Evolutionary conservation across 208 protist genomes (phyloP), one percentile per base, ranked within the genome.

Genomic region (Wallacemonas sp.): DNA sequence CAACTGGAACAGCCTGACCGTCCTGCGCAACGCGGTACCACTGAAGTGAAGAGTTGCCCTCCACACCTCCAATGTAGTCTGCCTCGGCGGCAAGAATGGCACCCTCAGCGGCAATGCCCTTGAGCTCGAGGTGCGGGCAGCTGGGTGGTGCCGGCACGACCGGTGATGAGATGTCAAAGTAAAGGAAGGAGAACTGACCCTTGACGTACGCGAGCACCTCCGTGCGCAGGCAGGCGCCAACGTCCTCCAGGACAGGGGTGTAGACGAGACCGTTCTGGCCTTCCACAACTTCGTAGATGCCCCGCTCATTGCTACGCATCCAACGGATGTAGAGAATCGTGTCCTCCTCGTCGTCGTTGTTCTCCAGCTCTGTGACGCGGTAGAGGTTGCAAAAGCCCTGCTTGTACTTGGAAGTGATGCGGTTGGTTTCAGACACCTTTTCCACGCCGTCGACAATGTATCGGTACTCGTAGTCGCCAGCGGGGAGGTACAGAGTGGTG

Each of bases 381-480:
- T 93, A 93, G 34, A 94, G 71, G 72, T 95, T 94, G 79, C 89
- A 95, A 63, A 81, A 83, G 21, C 89, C 89, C 58, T 94, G 80
- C 48, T 87, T 89, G 78, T 88, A 88, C 78, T 93, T 90, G 71
- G 89, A 95, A 21, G 78, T 76, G 36, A 91, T 85, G 45, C 76
- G 80, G 76, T 87, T 89, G n/a, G 68, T 65, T 29, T 94, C 89
- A 53, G 90, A 88, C 50, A 91, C 79, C 76, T 92, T 92, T 71
- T 95, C 90, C 22, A 85, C 87, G 61, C 89, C 89, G 68, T 97
- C 90, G 22, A 97, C 86, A 68, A 97, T 97, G 79, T 95, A 97
- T 37, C 92, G 85, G 78, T 97, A 96, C 71, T 97, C 92, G 78
- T 97, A 96, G 32, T 94, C 86, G 50, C 83, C 90, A 1, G 86